Evolutionary conservation across 345 rosid species (phyloP).

Genomic region (Salix suchowensis): DNA sequence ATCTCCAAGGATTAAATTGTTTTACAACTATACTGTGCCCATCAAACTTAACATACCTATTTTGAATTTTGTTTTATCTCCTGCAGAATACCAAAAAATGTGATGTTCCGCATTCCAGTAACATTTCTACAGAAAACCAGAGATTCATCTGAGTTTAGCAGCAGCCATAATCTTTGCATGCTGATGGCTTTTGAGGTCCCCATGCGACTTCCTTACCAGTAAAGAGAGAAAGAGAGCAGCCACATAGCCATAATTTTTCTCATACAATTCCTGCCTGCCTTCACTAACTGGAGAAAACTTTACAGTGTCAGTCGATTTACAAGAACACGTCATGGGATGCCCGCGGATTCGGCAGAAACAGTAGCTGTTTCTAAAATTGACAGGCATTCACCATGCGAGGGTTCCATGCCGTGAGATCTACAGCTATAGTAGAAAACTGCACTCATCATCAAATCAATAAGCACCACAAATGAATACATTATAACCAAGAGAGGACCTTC

Average conservation of each 20-base stretch:
- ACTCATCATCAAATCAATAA: slow-evolving; percentile 82
- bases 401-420: slow-evolving; percentile 54
- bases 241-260: slow-evolving; percentile 8
- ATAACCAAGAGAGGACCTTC: slow-evolving; percentile 83
- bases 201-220: neutral
- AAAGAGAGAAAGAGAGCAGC: neutral
- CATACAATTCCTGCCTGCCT: neutral
- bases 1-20: neutral
- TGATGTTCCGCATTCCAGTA: neutral
- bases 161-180: neutral
- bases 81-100: neutral
- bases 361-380: slow-evolving; percentile 46
- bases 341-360: slow-evolving; percentile 24
- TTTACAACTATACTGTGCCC: neutral
- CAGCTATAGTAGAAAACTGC: slow-evolving; percentile 88
- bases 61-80: neutral
- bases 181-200: neutral
- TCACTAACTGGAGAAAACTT: slow-evolving; percentile 4
- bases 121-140: slow-evolving; percentile 1
- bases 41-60: neutral
- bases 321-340: slow-evolving; percentile 20
- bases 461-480: slow-evolving; percentile 84
- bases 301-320: slow-evolving; percentile 8
- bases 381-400: slow-evolving; percentile 37
- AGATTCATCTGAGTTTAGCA: slow-evolving; percentile 5